These are phyloP conservation scores for Clitocybe nebularis DNA, from an alignment of 1,284 basidiomycete genomes.

Conservation along the genomic window DNA sequence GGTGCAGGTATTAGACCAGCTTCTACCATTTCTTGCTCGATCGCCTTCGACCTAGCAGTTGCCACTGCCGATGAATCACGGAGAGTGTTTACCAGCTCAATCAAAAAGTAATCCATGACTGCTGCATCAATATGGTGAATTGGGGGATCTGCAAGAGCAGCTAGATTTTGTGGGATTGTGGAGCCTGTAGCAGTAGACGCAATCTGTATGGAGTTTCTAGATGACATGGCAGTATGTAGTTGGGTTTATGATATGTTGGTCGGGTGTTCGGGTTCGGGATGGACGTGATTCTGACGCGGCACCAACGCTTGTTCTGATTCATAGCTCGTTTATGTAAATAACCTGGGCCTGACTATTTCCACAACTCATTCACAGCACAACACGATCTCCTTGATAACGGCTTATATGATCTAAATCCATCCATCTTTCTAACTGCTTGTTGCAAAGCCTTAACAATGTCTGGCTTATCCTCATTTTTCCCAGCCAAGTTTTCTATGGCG, in stretches of 20 bases:
- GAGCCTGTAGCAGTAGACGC: no score
- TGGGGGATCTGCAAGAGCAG: conserved; percentile 58
- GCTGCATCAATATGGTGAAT: conserved; percentile 64
- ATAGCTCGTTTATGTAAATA: no score
- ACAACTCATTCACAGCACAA: no score
- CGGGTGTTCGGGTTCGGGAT: not conserved
- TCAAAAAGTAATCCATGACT: conserved; percentile 82
- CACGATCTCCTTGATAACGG: no score
- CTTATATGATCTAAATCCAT: no score
- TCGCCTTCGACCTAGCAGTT: conserved; percentile 54
- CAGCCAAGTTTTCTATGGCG: conserved; percentile 44
- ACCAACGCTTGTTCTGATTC: no score
- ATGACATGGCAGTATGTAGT: no score
- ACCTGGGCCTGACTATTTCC: no score
- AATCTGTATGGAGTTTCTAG: conserved; percentile 1
- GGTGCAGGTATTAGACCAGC: conserved; percentile 61
- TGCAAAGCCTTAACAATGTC: no score
- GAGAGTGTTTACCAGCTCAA: conserved; percentile 73
- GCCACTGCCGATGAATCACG: conserved; percentile 70
- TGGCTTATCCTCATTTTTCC: conserved; percentile 32
- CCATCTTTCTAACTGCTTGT: no score
- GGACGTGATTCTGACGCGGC: no score
- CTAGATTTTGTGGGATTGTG: conserved; percentile 35
- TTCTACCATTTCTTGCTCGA: conserved; percentile 72
- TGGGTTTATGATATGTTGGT: conserved; percentile 1